Evolutionary conservation across 2,329 filamentous ascomycete species (phyloP), one percentile per base, ranked within the genome.

Genomic region (Aspergillus tanneri): DNA sequence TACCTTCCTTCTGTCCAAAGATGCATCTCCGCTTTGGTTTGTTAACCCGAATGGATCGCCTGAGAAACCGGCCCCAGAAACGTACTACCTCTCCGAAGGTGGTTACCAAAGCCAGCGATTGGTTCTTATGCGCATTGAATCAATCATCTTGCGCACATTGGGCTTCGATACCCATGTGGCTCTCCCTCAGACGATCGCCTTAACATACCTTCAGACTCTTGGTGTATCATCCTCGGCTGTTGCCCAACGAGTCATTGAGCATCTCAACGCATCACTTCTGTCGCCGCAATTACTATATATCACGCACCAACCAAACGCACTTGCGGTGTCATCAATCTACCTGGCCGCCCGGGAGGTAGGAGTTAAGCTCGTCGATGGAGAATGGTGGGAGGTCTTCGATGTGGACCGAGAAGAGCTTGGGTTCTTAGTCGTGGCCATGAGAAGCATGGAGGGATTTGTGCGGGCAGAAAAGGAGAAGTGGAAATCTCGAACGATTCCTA

Each of bases 361-460:
- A 0, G 82, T 87, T 10, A 90, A 88, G 67, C 78, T 96, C 71
- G 90, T 92, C 0, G 87, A 87, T 54, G 82, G 81, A 39, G 85
- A 89, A 54, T 99, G 93, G 93, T 99, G 93, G 93, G 91, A 96
- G 69, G 89, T 97, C 0, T 97, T 97, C 67, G 93, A 99, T 69
- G 88, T 93, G 6, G 91, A 96, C 61, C 79, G 93, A 42, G 93
- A 99, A 74, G 90, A 96, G 66, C 77, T 99, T 27, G 93, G 93
- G 0, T 97, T 97, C 59, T 71, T 97, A 49, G 90, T 95, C 3
- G 88, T 96, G 9, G 90, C 80, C 0, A 82, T 96, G 80, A 77
- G 83, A 53, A 96, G 91, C 61, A 74, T 95, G 46, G 84, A 87
- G 53, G 84, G 82, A 0, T 90, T 87, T 71, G 82, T 84, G 45